Conservation (phyloP, 306 rosid species). For the Dalbergia cultrata region DNA sequence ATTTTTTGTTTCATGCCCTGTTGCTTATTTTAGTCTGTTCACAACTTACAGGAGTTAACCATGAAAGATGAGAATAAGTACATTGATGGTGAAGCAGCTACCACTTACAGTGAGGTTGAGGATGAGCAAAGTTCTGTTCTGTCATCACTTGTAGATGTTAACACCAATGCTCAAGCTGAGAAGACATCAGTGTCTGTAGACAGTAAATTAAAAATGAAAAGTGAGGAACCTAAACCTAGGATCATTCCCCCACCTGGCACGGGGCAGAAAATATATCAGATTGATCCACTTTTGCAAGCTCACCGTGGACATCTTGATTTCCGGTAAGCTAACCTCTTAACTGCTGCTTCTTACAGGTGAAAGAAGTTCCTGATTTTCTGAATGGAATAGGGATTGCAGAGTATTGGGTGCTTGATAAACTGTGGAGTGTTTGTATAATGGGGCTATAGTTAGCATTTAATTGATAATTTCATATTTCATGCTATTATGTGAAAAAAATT, state of each 20-base stretch:
- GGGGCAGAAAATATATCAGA: constrained; percentile 84
- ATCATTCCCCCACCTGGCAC: constrained; percentile 78
- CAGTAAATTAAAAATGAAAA: constrained; percentile 38
- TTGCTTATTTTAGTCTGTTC: constrained; percentile 54
- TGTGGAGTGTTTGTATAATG: constrained; percentile 14
- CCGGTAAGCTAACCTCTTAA: constrained; percentile 69
- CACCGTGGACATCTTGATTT: constrained; percentile 81
- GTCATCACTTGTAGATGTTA: constrained; percentile 52
- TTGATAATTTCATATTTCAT: constrained; percentile 31
- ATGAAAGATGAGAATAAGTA: constrained; percentile 57
- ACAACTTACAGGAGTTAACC: constrained; percentile 57
- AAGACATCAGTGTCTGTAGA: constrained; percentile 52
- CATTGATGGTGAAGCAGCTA: constrained; percentile 48
- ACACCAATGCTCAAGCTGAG: constrained; percentile 52
- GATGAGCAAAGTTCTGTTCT: constrained; percentile 52
- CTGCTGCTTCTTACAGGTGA: constrained; percentile 8
- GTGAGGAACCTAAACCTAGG: constrained; percentile 51
- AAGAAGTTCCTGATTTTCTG: constrained; percentile 35
- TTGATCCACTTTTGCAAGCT: constrained; percentile 70
- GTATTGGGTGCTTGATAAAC: constrained; percentile 22
- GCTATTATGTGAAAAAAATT: not conserved
- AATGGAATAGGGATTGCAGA: constrained; percentile 29
- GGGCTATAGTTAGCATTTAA: constrained; percentile 1
- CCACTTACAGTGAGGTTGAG: constrained; percentile 46
- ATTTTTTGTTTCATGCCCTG: constrained; percentile 28